phyloP scores from a whole-genome alignment of 306 rosid species.

The Glycine tomentella region DNA sequence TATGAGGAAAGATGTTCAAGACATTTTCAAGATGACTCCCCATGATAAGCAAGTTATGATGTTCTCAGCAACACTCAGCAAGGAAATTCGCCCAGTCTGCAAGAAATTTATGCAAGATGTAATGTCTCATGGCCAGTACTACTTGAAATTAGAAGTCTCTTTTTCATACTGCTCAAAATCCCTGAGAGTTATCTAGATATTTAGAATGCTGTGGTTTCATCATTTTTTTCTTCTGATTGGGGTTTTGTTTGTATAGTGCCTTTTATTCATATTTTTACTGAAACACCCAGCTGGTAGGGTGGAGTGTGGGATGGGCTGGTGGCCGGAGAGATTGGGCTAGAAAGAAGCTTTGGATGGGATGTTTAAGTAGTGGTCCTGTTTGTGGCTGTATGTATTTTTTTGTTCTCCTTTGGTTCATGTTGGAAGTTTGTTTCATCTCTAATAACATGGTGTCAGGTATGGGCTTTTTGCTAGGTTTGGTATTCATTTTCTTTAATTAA shows the following conservation, averaged over 20 bases:
- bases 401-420: constrained; percentile 31
- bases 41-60: constrained; percentile 99
- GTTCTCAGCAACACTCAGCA: constrained; percentile 99
- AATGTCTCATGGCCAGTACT: constrained; percentile 90
- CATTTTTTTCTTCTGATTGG: constrained; percentile 44
- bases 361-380: constrained; percentile 34
- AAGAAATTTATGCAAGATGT: constrained; percentile 99
- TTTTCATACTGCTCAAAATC: constrained; percentile 70
- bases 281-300: constrained; percentile 44
- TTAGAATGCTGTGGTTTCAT: constrained; percentile 54
- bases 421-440: constrained; percentile 33
- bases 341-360: constrained; percentile 6
- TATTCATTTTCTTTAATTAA: not conserved
- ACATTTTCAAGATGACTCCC: constrained; percentile 98
- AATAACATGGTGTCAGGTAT: constrained; percentile 40
- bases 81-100: constrained; percentile 99
- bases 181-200: constrained; percentile 55
- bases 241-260: constrained; percentile 35
- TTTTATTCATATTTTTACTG: constrained; percentile 42
- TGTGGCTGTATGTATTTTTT: constrained; percentile 28
- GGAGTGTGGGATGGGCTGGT: constrained; percentile 37
- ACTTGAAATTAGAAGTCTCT: constrained; percentile 84
- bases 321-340: constrained; percentile 40
- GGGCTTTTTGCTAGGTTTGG: constrained; percentile 6
- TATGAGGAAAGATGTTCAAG: constrained; percentile 99